Evolutionary conservation across 2,329 filamentous ascomycete species (phyloP), one percentile per base, ranked within the genome.

Genomic region (Neofusicoccum sp.): DNA sequence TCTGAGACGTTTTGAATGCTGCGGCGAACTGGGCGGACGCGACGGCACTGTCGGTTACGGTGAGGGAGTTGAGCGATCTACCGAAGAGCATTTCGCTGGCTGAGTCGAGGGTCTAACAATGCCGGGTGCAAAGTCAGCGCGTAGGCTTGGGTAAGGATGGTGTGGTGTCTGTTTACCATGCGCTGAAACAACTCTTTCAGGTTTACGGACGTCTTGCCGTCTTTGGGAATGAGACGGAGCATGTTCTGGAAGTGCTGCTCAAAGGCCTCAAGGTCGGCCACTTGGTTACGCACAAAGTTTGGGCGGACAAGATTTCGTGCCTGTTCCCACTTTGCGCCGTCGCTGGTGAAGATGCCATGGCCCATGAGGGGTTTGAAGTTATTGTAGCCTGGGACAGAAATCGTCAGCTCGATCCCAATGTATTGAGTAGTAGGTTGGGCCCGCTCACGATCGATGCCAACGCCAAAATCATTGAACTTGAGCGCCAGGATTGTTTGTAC

Each of bases 251-350:
- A n/a, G 74, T 90, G 87, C 2, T 73, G 76, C 67, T 90, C 87
- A 58, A 89, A 87, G 1, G 84, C 85, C 1, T 77, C 75, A 3
- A 86, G 71, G 68, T 86, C 81, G 3, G 79, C 81, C 6, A 86
- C 78, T 66, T 85, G 83, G 9, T 79, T 77, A 5, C 81, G 74
- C 1, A 75, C 77, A 66, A 86, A 86, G 64, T 83, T 83, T 2
- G 84, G 83, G 16, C 83, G 76, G 14, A 89, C 75, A 65, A 83
- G 76, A 11, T n/a, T 37, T 12, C 81, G 71, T 33, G 71, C 74
- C 56, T 77, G 74, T 6, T 72, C 69, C 76, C 76, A 78, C 28
- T 67, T 67, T 43, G 74, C 73, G 34, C 81, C 81, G 64, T 82
- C 79, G 14, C 74, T 73, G 48, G 79, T 82, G 73, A 83, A 83